Base-by-base conservation (phyloP, 257 asterid species). In the Petunia axillaris region DNA sequence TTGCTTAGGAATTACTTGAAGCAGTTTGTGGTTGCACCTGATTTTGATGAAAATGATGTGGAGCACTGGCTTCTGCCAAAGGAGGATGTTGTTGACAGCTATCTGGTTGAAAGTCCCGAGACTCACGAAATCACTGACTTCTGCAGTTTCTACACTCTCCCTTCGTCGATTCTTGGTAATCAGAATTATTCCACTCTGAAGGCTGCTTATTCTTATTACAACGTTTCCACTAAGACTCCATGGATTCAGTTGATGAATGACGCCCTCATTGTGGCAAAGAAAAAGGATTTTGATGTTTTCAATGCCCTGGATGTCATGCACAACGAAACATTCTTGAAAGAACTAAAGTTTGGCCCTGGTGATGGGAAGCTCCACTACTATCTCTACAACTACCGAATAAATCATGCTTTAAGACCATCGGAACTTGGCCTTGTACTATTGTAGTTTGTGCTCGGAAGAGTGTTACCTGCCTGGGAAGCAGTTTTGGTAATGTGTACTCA, bases 191-290 rank as follows among this genome's bases (percentile, higher is more conserved):
- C 86, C 64, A 80, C 80, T 46, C 73, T 84, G 37, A 84, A 80
- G 80, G 86, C 86, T 76, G 86, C 86, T 35, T 84, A 84, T 80
- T 84, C 86, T 68, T 84, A 80, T 77, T 84, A 84, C 79, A 84
- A 84, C 7, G 86, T 84, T 54, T 84, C 86, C 40, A 84, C 86
- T 39, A 84, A 80, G 52, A 80, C 84, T 50, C 80, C 86, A 4
- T 81, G 79, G 76, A 78, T 80, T 80, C 86, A 84, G 84, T 44
- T 84, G 84, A 84, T 80, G 84, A 84, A 80, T 54, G 86, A 84
- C 76, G 80, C 80, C 36, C 86, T 84, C 48, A 80, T 84, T 40
- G 82, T 84, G 76, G 86, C 86, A 54, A 80, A 80, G 79, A 58
- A 25, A 40, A 81, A 80, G 81, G 86, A 84, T 76, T 80, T 76